A percentile compares a stretch with the other conserved stretches of the same genome.
Evolutionary conservation across 257 asterid genomes (phyloP).

Genomic region (Thymus mandschuricus): DNA sequence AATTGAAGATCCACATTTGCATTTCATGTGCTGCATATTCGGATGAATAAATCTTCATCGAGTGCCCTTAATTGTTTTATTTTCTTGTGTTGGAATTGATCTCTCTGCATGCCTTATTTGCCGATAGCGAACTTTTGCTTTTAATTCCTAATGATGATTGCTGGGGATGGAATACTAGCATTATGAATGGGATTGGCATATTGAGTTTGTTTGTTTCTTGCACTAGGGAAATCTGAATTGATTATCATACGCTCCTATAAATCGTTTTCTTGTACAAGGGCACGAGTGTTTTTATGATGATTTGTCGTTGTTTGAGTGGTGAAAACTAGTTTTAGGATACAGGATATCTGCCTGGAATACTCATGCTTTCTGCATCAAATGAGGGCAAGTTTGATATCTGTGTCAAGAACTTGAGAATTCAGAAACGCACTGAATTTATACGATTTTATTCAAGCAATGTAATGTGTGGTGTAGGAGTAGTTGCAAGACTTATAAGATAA

Average conservation of each 20-base stretch:
- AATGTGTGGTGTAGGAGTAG: neutral
- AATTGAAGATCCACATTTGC: conserved; percentile 22
- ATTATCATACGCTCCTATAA: neutral
- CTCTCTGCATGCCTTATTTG: neutral
- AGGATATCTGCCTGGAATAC: neutral
- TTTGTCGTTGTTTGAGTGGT: conserved; percentile 3
- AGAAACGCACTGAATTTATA: neutral
- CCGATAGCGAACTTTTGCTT: too few species aligned
- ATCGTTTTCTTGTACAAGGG: conserved; percentile 20
- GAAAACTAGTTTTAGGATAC: neutral
- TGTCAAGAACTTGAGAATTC: neutral
- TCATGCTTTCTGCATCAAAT: neutral
- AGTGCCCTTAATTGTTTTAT: too few species aligned
- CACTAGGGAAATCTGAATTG: neutral
- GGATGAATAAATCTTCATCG: conserved; percentile 23
- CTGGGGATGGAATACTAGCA: neutral
- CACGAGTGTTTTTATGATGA: neutral
- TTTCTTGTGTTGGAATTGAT: neutral
- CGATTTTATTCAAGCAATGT: neutral
- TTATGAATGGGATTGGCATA: conserved; percentile 4
- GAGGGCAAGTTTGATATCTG: neutral
- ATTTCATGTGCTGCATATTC: conserved; percentile 19
- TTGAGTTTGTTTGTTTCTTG: neutral
- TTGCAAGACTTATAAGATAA: neutral
- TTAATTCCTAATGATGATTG: too few species aligned